These are phyloP conservation scores for Boletus pseudopeckii DNA, from an alignment of 768 basidiomycete species.

Conservation along the genomic window DNA sequence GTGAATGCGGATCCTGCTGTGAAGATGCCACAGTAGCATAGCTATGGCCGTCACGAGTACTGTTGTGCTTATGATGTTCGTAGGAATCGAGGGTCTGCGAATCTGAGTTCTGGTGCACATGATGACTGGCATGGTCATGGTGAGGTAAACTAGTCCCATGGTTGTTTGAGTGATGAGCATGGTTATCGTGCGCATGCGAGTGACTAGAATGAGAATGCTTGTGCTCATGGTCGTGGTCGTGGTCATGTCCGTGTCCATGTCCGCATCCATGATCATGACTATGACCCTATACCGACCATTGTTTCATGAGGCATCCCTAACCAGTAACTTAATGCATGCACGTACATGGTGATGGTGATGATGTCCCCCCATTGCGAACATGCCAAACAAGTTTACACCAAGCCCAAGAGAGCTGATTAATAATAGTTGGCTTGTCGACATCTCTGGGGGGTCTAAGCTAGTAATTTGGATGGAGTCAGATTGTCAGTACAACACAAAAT, in stretches of 20 bases:
- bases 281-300: slow-evolving; percentile 16
- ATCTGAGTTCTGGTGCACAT: slow-evolving; percentile 19
- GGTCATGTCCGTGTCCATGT: slow-evolving; percentile 3
- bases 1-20: slow-evolving; percentile 26
- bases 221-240: slow-evolving; percentile 20
- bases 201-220: slow-evolving; percentile 37
- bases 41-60: slow-evolving; percentile 15
- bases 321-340: slow-evolving; percentile 10
- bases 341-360: slow-evolving; percentile 70
- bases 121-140: slow-evolving; percentile 17
- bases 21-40: slow-evolving; percentile 12
- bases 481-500: neutral
- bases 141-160: slow-evolving; percentile 14
- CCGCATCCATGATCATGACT: slow-evolving; percentile 13
- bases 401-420: slow-evolving; percentile 87
- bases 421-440: slow-evolving; percentile 92
- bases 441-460: slow-evolving; percentile 92
- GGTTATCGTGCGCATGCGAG: slow-evolving; percentile 32
- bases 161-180: slow-evolving; percentile 22
- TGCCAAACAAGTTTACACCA: slow-evolving; percentile 93
- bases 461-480: neutral
- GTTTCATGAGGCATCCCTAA: neutral
- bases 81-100: slow-evolving; percentile 8
- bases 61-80: slow-evolving; percentile 8
- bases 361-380: slow-evolving; percentile 98